Evolutionary conservation across 768 basidiomycete genomes (phyloP), one percentile per base, ranked within the genome.

Genomic region (Collybia nuda): DNA sequence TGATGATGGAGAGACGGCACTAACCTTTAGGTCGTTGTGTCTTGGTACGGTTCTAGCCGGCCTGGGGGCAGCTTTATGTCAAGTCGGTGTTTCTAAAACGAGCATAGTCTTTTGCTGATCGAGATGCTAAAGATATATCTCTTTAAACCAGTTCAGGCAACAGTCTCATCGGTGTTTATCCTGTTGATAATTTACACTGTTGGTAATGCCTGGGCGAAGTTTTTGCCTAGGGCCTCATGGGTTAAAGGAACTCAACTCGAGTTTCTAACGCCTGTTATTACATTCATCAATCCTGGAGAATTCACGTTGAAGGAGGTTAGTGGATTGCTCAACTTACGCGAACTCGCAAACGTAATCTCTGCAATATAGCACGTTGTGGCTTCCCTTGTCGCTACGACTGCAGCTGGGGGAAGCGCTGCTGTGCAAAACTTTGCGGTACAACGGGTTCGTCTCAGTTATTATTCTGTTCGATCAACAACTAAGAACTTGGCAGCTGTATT

Each of bases 381-480:
- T 14, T 76, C 81, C 12, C 63, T 85, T 11, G 72, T 84, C 2
- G 79, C 83, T 3, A 77, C 80, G 1, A 81, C 81, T 0, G 82
- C 82, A 7, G 69, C 83, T 2, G 67, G 59, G 22, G 79, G 79
- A 6, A 80, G 76, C 48, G 67, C 76, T 7, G 76, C 82, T 0
- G 81, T 85, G 7, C 66, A 70, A 49, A 85, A 84, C 51, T 85
- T 86, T 51, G 80, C 80, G 1, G 82, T 83, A 0, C 82, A 84
- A 60, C 69, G 73, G 52, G 83, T 82, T 53, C 41, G 61, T 53
- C 18, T 17, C 21, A 49, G 7, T 32, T 17, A 44, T 11, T 18
- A 19, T 8, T 15, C 2, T 4, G 18, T 22, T 12, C 15, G 12
- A 8, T n/a, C 45, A 12, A 0, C 8, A 17, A 7, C 23, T 29